Conservation (phyloP, 2,329 filamentous ascomycete species). For the Claviceps purpurea region DNA sequence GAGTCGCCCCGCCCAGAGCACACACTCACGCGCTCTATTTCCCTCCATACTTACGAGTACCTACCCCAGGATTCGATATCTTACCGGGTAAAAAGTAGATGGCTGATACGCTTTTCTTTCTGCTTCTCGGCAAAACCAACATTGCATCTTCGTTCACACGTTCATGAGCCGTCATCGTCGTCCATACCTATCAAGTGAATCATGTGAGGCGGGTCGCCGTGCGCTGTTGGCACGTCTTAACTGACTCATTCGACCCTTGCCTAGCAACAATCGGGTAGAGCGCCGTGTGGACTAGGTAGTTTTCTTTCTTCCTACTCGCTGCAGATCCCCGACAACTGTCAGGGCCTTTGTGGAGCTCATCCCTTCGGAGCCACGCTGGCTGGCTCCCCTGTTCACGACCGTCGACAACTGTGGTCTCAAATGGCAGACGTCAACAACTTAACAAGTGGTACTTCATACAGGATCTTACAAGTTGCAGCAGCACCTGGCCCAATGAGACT, state of each 20-base stretch:
- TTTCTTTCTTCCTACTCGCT: not conserved
- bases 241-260: constrained; percentile 5
- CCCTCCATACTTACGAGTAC: too few species aligned
- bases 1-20: not conserved
- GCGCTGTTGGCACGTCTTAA: constrained; percentile 6
- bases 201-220: constrained; percentile 3
- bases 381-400: not conserved
- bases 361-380: not conserved
- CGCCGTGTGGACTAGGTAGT: not conserved
- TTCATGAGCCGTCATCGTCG: not conserved
- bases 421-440: not conserved
- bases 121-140: too few species aligned
- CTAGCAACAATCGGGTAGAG: not conserved
- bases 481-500: not conserved
- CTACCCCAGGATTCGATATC: not conserved
- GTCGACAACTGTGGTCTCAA: not conserved
- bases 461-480: not conserved
- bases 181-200: not conserved
- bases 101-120: too few species aligned
- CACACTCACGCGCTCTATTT: too few species aligned
- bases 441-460: not conserved
- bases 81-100: too few species aligned
- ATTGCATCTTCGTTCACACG: too few species aligned
- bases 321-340: not conserved
- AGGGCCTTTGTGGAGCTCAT: constrained; percentile 2